Evolutionary conservation across 768 basidiomycete species (phyloP).

Genomic region (Tricholoma terreum): DNA sequence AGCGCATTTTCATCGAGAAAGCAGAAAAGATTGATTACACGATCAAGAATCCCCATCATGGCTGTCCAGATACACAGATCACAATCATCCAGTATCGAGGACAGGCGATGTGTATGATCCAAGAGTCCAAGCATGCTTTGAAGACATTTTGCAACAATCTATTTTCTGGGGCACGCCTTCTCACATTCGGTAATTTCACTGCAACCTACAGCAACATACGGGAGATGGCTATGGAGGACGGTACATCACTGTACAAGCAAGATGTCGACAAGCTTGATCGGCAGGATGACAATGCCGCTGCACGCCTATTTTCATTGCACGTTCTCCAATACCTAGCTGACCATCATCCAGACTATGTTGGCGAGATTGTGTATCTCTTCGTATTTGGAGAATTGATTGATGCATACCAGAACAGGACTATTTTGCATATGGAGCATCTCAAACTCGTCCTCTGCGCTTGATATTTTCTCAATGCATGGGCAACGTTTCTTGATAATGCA

Average conservation of each 20-base stretch:
- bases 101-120: conserved; percentile 17
- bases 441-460: conserved; percentile 28
- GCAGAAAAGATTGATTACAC: conserved; percentile 3
- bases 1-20: conserved; percentile 14
- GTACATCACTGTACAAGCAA: conserved; percentile 19
- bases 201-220: conserved; percentile 20
- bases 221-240: conserved; percentile 13
- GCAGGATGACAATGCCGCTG: too few relatives aligned
- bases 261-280: too few relatives aligned
- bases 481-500: conserved; percentile 14
- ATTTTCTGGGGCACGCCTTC: conserved; percentile 27
- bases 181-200: conserved; percentile 22
- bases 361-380: conserved; percentile 35
- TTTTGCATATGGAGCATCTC: conserved; percentile 23
- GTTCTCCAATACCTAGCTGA: conserved; percentile 23
- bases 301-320: conserved; percentile 34
- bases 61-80: background rate
- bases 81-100: conserved; percentile 11
- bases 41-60: background rate
- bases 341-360: conserved; percentile 23
- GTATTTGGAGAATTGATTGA: conserved; percentile 28
- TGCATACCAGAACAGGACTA: conserved; percentile 33
- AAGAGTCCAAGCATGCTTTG: conserved; percentile 30
- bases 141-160: conserved; percentile 31
- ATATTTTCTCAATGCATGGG: conserved; percentile 32